phyloP scores from a whole-genome alignment of 2,329 filamentous ascomycete species.

The Diaporthe sp. region DNA sequence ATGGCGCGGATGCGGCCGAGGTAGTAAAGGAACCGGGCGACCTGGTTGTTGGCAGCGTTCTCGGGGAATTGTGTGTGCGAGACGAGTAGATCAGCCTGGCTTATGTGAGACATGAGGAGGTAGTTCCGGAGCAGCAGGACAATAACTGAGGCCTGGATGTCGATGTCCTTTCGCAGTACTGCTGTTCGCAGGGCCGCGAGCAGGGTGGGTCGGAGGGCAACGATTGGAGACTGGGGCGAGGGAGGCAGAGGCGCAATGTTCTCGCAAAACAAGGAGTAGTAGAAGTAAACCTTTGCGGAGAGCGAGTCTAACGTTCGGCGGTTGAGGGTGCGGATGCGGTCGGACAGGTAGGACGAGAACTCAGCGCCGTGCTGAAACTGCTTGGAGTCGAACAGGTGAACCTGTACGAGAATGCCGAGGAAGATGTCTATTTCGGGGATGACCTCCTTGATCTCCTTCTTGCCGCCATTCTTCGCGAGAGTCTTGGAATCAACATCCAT shows the following conservation, averaged over 20 bases:
- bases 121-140: conserved; percentile 96
- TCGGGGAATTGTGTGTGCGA: conserved; percentile 96
- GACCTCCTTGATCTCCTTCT: conserved; percentile 77
- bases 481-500: conserved; percentile 74
- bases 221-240: conserved; percentile 88
- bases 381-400: conserved; percentile 89
- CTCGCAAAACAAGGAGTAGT: conserved; percentile 96
- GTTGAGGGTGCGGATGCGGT: conserved; percentile 90
- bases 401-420: conserved; percentile 87
- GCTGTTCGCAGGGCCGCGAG: conserved; percentile 92
- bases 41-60: conserved; percentile 96
- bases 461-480: conserved; percentile 67
- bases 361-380: conserved; percentile 83
- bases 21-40: conserved; percentile 97
- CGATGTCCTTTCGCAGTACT: conserved; percentile 96
- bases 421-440: conserved; percentile 92
- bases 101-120: conserved; percentile 94
- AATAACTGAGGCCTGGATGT: conserved; percentile 97
- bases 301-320: conserved; percentile 94
- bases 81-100: conserved; percentile 94
- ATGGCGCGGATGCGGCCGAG: conserved; percentile 96
- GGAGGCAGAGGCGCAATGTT: conserved; percentile 89
- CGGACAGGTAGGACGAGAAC: conserved; percentile 87
- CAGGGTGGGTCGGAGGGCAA: conserved; percentile 87
- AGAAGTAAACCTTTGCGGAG: conserved; percentile 97